Evolutionary conservation across 2,329 filamentous ascomycete species (phyloP), one percentile per base, ranked within the genome.

Genomic region (Diaporthe humulicola): DNA sequence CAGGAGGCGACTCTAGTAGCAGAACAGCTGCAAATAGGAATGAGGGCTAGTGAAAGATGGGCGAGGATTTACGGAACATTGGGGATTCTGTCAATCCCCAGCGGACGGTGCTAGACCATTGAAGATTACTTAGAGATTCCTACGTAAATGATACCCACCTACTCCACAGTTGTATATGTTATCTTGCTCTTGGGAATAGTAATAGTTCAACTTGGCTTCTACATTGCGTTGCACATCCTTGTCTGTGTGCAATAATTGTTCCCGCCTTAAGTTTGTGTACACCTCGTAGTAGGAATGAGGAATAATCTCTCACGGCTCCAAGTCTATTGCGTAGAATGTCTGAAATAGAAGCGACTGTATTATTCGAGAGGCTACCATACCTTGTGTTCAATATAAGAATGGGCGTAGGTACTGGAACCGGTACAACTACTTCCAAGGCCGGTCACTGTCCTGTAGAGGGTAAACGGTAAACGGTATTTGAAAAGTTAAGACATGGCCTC

Each of bases 11-110:
- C 73, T 9, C 73, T 76, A 0, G 77, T 77, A 48, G 45, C 15
- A 76, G 50, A 74, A 28, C 74, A 76, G 30, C 70, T 82, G 28
- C 76, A 73, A 40, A 77, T 50, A 14, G 73, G 73, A 38, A 48
- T 80, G 36, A 77, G 77, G 1, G 78, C 79, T 6, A 76, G 76
- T 5, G 81, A 82, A 74, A 56, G 33, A 3, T 30, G 74, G 73
- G 81, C 80, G 1, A 77, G 76, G 33, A 57, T 77, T 3, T 79
- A 79, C 74, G 81, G 80, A 2, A 71, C 69, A 7, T 28, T 71
- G 8, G 69, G 69, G 8, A 5, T 71, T 40, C 17, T 71, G 28
- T 30, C 69, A 12, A 40, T 60, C 6, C 69, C 69, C 22, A 45
- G 38, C 22, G n/a, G 50, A 22, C 42, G 50, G 30, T 66, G 61